Base-by-base conservation (phyloP, 176 grass and related monocot species). In the Ananas comosus region DNA sequence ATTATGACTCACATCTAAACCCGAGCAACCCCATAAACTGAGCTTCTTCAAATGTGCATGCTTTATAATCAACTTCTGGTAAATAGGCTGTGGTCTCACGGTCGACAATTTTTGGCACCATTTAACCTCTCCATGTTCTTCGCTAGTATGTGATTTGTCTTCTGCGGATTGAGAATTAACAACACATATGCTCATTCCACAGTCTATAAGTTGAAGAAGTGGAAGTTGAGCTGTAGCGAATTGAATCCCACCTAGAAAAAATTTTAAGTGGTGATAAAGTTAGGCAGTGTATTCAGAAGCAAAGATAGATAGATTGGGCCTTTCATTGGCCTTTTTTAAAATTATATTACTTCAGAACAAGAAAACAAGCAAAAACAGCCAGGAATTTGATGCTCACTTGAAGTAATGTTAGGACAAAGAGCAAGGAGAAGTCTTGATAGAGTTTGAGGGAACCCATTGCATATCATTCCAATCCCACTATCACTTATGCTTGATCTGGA, bases 21-120 rank as follows among this genome's bases (percentile, higher is more conserved):
- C 86, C 49, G 94, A 93, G 64, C 94, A 93, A 9, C 82, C 89
- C 94, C 94, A 99, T 8, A 99, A 84, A 71, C 87, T 99, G 11
- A 99, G 82, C 68, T 86, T 90, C 57, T 79, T 99, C 51, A 93
- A 67, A 79, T 27, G 64, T 16, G 28, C 67, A 72, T 99, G 94
- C 63, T 90, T 89, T 72, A 99, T 99, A 23, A 99, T 88, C 68
- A 93, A 64, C 27, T 97, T 90, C 79, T 90, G 87, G 74, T 64
- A 83, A 54, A 28, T 64, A 54, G 66, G 13, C 73, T 83, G 14
- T 73, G 67, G 58, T 74, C 76, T 29, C 71, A 24, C 80, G 47
- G 19, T 63, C 7, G 70, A 29, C 51, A 71, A 50, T 67, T 88
- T 81, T 0, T 74, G 82, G 51, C 79, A 81, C 65, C 80, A 79